Conservation (phyloP, 2,329 filamentous ascomycete species). For the Helminthosporium solani region DNA sequence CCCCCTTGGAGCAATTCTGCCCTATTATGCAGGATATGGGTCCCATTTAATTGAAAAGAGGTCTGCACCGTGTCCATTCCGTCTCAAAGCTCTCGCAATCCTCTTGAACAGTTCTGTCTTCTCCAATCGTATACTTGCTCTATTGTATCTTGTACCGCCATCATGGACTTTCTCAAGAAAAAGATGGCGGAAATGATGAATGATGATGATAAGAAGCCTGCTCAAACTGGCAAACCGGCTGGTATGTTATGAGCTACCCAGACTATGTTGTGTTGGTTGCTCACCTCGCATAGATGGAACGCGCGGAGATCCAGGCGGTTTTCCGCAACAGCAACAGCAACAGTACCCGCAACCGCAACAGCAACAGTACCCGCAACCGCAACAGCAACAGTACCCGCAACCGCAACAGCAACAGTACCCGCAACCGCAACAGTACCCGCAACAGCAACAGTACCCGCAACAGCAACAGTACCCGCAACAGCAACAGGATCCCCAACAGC, state of each 20-base stretch:
- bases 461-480: not conserved
- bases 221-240: conserved; percentile 31
- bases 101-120: conserved; percentile 11
- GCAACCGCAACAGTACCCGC: too few species aligned
- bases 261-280: not conserved
- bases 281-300: conserved; percentile 4
- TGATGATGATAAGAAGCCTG: conserved; percentile 40
- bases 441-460: conserved; percentile 6
- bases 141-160: conserved; percentile 1
- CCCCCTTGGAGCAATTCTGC: too few species aligned
- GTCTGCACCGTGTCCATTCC: conserved; percentile 5
- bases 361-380: conserved; percentile 6
- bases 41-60: conserved; percentile 12
- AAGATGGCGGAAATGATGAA: conserved; percentile 49
- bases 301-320: conserved; percentile 9
- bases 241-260: conserved; percentile 7
- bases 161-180: conserved; percentile 51
- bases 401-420: too few species aligned
- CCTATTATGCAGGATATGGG: conserved; percentile 15
- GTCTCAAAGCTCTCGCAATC: conserved; percentile 6
- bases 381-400: too few species aligned
- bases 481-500: not conserved
- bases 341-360: conserved; percentile 7
- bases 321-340: not conserved
- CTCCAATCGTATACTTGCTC: conserved; percentile 1